Base-by-base conservation (phyloP, 805 yeast genomes). In the Myxozyma mucilagina region DNA sequence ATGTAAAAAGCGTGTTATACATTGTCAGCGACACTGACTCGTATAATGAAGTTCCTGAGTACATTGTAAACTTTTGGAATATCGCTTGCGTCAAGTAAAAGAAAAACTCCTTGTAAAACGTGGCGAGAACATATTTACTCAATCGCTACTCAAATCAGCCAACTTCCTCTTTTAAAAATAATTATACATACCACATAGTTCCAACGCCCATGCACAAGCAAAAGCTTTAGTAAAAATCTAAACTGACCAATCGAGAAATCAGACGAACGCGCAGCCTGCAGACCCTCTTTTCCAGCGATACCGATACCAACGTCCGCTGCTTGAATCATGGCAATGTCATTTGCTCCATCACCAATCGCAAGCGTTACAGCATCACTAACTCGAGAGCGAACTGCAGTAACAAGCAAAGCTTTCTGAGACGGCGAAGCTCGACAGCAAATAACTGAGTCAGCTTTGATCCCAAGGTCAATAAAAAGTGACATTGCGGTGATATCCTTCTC, bases 281-380 rank as follows among this genome's bases (percentile, higher is more conserved):
- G 77, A 1, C 99, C 99, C 75, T 94, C 99, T 68, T 87, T 89
- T 41, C 99, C 99, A 0, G 98, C 92, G 56, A 94, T 94, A 34
- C 99, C 99, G 64, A 94, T 84, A 34, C 99, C 99, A 58, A 94
- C 90, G 74, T 94, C 98, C 0, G 99, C 99, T 70, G 96, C 87
- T 76, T 94, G 97, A 64, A 94, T 94, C 99, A 94, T 94, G 0
- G 99, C 98, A 72, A 94, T 92, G 74, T 94, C 99, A 72, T 94
- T 94, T 1, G 99, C 99, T 66, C 99, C 99, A 76, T 94, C 99
- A 7, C 99, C 99, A 71, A 94, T 89, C 0, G 99, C 99, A 63
- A 94, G 79, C 0, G 97, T 90, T 5, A 94, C 97, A 44, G 89
- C 81, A 1, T 76, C 75, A 53, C 80, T 85, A 68, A 87, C 82